A percentile compares a stretch with the other conserved stretches of the same genome.
These are phyloP conservation scores for Venturia carpophila DNA, from an alignment of 2,329 filamentous ascomycete genomes.

Conservation along the genomic window DNA sequence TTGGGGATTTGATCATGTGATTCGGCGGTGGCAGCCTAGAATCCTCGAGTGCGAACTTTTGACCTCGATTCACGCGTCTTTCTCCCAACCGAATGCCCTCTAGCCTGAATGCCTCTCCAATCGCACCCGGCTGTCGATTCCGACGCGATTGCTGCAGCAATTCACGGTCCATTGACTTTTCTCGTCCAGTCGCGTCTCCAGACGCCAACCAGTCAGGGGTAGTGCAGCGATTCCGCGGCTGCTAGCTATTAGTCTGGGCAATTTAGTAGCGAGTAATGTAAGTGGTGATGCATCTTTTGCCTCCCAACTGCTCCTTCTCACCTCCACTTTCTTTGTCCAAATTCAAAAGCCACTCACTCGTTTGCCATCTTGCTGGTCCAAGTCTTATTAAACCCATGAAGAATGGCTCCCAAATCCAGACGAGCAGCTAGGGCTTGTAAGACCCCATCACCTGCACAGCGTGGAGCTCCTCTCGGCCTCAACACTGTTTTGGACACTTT, in stretches of 20 bases:
- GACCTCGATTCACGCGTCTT: not conserved
- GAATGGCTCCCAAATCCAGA: slow-evolving; percentile 6
- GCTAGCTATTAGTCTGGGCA: not conserved
- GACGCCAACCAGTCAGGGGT: not conserved
- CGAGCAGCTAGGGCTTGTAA: not conserved
- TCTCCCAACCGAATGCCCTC: not conserved
- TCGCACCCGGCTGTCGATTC: not conserved
- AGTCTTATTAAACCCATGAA: not conserved
- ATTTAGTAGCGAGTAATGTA: not conserved
- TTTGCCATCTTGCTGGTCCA: not conserved
- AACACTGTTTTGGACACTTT: not conserved
- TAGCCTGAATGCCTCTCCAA: not conserved
- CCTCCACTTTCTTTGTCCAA: not conserved
- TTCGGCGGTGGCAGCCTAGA: not conserved
- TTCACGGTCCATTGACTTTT: not conserved
- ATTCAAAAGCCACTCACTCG: not conserved
- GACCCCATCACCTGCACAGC: not conserved
- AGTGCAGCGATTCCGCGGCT: not conserved
- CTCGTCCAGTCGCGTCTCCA: not conserved
- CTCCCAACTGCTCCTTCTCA: not conserved
- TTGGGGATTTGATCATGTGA: too few species aligned
- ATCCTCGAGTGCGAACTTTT: not conserved
- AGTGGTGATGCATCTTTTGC: slow-evolving; percentile 5
- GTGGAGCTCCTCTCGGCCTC: not conserved
- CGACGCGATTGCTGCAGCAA: not conserved